Base-by-base conservation (phyloP, 495 filamentous ascomycete genomes). In the Aspergillus diversus region DNA sequence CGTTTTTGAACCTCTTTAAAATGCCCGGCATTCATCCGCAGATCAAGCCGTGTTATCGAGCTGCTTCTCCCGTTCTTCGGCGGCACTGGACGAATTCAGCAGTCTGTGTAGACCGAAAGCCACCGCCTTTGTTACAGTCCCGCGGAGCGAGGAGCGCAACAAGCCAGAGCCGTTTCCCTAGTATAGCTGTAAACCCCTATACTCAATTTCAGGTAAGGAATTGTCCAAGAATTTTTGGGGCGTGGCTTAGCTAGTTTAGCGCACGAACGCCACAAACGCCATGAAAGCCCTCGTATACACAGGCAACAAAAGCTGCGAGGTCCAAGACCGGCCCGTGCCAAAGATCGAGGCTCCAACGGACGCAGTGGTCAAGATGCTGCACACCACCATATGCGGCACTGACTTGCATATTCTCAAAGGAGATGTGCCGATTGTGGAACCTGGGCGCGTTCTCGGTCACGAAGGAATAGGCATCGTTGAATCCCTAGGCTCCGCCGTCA, bases 401-500 rank as follows among this genome's bases (percentile, higher is more conserved):
- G 92, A 96, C 68, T 79, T 94, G 9, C 92, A 94, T 65, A 80
- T 94, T 46, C 79, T 89, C 6, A 88, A 93, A 66, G 84, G 87
- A 49, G 68, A 77, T 32, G 79, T 94, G n/a, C 73, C 92, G 8
- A 80, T 92, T 66, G 63, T 92, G 50, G 76, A 84, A 58, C 85
- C 86, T 60, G 90, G 92, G 46, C 89, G 93, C 70, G 92, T 95
- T 62, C 80, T 93, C 1, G 91, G 92, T 37, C 90, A 96, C 71
- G 90, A 94, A 65, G 92, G 92, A 73, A 90, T 88, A 69, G 90
- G 92, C 34, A 75, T 86, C 27, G 86, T 93, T 15, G 88, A 91
- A 27, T 75, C 83, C 32, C 79, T 91, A n/a, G 92, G 91, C 0
- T 64, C 81, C 0, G 82, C 62, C 0, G 86, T 92, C 6, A 84